Base-by-base conservation (phyloP, 2,329 filamentous ascomycete species). In the Karstenula rhodostoma region DNA sequence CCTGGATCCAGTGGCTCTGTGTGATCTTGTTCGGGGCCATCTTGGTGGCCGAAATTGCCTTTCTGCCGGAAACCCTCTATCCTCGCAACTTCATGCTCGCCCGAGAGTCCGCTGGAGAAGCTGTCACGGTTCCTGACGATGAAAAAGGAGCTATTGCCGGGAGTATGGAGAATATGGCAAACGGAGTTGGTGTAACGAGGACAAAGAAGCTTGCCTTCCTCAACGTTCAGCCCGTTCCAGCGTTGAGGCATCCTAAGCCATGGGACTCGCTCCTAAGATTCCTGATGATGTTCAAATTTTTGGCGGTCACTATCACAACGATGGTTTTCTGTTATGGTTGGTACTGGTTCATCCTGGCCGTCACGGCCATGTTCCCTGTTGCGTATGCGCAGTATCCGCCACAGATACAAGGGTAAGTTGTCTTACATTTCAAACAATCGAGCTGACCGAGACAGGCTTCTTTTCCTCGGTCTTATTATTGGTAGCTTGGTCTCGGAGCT, bases 361-460 rank as follows among this genome's bases (percentile, higher is more conserved):
- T 55, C 19, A 55, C 29, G 13, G 47, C 52, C 40, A 55, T 55
- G 52, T 55, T 55, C 29, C 52, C 52, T n/a, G 52, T 55, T 13
- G 52, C 52, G 2, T 55, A 55, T 25, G 52, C 40, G 8, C 40
- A 55, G 12, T 55, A 55, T 17, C 47, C 52, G 6, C 52, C 52
- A 32, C 52, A 55, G 29, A 55, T 47, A 22, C 52, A 55, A n/a
- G 52, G 52, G 47, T 50, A 35, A 9, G 47, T 33, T 17, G 29
- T 35, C 17, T 50, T 33, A 19, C n/a, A 10, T 35, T 5, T 4
- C 19, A 15, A 13, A 2, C 5, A 15, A n/a, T 2, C 17, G 10
- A 10, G 29, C 27, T 50, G 22, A 50, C 4, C 13, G 5, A 7
- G 4, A 10, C 19, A 50, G 47, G 17, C 52, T 55, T n/a, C 52